Base-by-base conservation (phyloP, 192 early-diverging fungal species). In the Pilobolus umbonatus region DNA sequence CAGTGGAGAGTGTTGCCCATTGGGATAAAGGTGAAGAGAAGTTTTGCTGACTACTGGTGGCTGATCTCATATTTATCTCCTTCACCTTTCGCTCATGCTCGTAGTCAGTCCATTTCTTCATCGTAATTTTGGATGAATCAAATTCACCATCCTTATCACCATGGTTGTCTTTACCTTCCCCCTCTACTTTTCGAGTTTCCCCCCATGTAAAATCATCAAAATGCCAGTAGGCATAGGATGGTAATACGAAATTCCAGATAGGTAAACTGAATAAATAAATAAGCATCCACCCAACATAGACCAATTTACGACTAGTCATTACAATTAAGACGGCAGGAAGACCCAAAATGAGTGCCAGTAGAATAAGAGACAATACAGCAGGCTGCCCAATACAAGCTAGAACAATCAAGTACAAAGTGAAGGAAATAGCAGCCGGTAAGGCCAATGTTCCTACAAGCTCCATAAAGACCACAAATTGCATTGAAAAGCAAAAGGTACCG, bases 391-490 rank as follows among this genome's bases (percentile, higher is more conserved):
- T 61, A 79, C 89, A 88, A 69, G 85, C 90, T 2, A 87, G 67
- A 22, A 92, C 40, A 44, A 93, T 73, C 61, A 95, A 69, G 70
- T 93, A 95, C 46, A 94, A 62, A 1, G 90, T 93, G 57, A 92
- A 93, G 0, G 75, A 73, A 25, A 94, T 91, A 45, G 94, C 91
- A 7, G 94, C 94, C 0, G 96, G 96, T 30, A 96, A 76, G 7
- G 91, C 89, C 11, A 93, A 80, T 3, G 94, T 92, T 32, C 92
- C 93, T 50, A 96, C 76, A 36, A 98, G 80, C 43, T 98, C 94
- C 84, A 98, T 88, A 59, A 93, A 89, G 32, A 96, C 87, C 21
- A 94, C 82, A 76, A 95, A 98, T 85, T 98, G 95, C 93, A 95
- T 91, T 22, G 88, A 90, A 59, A 94, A 86, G 64, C 92, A 94